Evolutionary conservation across 75 land plant species (phyloP).

Genomic region (Cupressus sempervirens): DNA sequence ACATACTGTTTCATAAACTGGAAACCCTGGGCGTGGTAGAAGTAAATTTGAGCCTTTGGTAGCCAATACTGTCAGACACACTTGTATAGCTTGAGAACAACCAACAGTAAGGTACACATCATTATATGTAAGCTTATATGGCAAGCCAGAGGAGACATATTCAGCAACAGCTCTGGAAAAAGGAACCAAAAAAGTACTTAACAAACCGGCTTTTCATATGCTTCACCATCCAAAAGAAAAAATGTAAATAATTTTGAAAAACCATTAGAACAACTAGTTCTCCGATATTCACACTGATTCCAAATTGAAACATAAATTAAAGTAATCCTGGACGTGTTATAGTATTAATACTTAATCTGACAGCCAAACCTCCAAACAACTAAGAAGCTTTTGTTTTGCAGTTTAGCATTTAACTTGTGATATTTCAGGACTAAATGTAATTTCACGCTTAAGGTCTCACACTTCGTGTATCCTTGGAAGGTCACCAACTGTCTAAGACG

Average conservation of each 20-base stretch:
- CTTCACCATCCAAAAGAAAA: neutral
- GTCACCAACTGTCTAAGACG: too few species aligned
- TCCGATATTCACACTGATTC: neutral
- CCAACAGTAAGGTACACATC: conserved; percentile 40
- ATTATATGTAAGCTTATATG: conserved; percentile 21
- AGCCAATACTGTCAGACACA: conserved; percentile 32
- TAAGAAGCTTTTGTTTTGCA: too few species aligned
- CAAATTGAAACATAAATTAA: neutral
- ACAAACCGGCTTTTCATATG: neutral
- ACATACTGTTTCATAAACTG: conserved; percentile 36
- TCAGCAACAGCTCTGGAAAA: conserved; percentile 43
- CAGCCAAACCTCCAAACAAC: too few species aligned
- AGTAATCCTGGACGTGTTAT: neutral
- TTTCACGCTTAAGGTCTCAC: too few species aligned
- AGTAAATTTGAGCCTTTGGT: conserved; percentile 31
- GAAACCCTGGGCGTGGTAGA: conserved; percentile 49
- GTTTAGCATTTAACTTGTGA: too few species aligned
- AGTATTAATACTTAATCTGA: too few species aligned
- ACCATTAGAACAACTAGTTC: neutral
- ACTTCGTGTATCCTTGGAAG: too few species aligned
- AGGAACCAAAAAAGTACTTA: neutral
- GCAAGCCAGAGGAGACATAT: conserved; percentile 26
- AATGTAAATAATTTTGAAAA: neutral
- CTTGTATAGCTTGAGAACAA: conserved; percentile 44
- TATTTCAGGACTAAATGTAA: too few species aligned